phyloP scores from a whole-genome alignment of 352 stramenopile species.

The Phytophthora sojae region DNA sequence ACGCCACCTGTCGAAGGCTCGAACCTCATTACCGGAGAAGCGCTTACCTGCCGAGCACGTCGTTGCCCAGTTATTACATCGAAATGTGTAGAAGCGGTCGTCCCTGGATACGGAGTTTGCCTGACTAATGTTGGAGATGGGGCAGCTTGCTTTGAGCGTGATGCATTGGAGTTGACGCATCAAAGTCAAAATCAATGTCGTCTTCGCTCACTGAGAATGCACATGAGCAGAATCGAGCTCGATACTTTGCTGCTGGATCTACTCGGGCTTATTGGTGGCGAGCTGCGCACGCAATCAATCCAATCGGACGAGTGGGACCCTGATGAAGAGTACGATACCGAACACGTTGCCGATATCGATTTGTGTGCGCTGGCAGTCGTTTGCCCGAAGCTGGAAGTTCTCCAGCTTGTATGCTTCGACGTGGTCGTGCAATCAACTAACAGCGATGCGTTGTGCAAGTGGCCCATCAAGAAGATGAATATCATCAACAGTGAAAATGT shows the following conservation, averaged over 20 bases:
- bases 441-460: neutral
- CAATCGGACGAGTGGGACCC: neutral
- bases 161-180: neutral
- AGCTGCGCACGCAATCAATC: neutral
- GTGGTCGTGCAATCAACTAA: neutral
- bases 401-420: neutral
- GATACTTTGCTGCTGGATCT: neutral
- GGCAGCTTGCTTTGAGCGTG: neutral
- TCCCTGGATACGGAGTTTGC: neutral
- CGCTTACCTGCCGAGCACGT: neutral
- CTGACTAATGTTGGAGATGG: neutral
- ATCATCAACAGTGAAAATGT: neutral
- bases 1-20: neutral
- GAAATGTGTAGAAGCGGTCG: neutral
- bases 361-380: neutral
- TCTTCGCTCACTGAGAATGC: neutral
- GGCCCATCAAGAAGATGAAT: neutral
- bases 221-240: neutral
- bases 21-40: neutral
- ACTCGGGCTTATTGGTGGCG: neutral
- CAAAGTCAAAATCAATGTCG: neutral
- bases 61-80: neutral
- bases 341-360: neutral
- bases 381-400: neutral
- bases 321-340: neutral